Base-by-base conservation (phyloP, 805 yeast genomes). In the Teunomyces gatunensis region DNA sequence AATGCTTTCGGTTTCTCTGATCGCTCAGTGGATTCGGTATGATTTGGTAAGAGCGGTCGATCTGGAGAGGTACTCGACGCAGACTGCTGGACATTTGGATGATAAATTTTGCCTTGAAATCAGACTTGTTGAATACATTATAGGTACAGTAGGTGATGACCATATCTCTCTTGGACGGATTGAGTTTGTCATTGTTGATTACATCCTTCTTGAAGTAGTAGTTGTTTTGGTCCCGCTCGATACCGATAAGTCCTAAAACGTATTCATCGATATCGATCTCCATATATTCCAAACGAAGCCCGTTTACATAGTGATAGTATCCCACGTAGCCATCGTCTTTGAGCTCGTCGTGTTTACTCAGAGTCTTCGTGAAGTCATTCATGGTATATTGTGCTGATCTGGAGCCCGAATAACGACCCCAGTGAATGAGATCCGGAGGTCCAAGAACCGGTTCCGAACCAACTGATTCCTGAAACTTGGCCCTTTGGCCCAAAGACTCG, bases 101-200 rank as follows among this genome's bases (percentile, higher is more conserved):
- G 15, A 77, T 68, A 49, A 60, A 80, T 77, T 58, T 82, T 63
- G 55, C 89, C 81, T 97, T 74, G 34, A 91, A 68, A 63, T 92
- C 99, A 4, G 85, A 77, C 47, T 77, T 77, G 33, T 82, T 71
- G 58, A 94, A 88, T 15, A 85, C 75, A 64, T 94, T 91, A 69
- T 83, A 89, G 12, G 83, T 66, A 63, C 89, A 85, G 53, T 75
- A 82, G 0, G 89, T 83, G 18, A 78, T 78, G 42, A 62, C 61
- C 40, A 77, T 50, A 56, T 66, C 52, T 47, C 59, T 13, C 59
- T 57, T 28, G 62, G 59, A 11, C 11, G 35, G 17, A 23, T 20
- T 34, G 29, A 35, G 32, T 17, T 33, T 27, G 29, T 49, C 50
- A 15, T 40, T 27, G 17, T 17, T 34, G 18, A 36, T 9, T 5